Conservation (phyloP, 495 filamentous ascomycete genomes). For the Trichocladium antarcticum region DNA sequence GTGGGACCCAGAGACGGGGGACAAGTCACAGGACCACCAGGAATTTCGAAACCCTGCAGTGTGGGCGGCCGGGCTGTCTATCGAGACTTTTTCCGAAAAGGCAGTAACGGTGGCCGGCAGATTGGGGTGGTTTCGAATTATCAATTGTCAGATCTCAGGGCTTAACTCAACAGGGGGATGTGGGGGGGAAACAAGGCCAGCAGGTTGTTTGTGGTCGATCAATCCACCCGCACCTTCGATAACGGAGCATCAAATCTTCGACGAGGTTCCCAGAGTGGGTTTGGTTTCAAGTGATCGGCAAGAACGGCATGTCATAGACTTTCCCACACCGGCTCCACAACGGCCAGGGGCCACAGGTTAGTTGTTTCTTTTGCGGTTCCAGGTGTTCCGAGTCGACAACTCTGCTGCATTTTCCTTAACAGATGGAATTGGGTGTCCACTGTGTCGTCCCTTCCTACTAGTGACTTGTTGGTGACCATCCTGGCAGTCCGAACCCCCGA, state of each 20-base stretch:
- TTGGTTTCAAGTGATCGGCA: background rate
- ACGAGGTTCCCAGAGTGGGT: background rate
- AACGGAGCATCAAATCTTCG: background rate
- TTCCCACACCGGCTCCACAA: too few species aligned
- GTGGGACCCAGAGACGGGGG: conserved; percentile 10
- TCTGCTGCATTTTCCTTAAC: too few species aligned
- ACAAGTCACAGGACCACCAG: conserved; percentile 16
- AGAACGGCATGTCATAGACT: too few species aligned
- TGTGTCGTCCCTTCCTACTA: too few species aligned
- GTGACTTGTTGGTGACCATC: too few species aligned
- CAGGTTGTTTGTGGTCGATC: background rate
- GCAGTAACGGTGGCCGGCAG: background rate
- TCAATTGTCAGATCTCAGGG: background rate
- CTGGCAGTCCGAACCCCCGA: background rate
- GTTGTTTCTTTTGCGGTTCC: too few species aligned
- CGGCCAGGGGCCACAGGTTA: too few species aligned
- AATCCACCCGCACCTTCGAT: background rate
- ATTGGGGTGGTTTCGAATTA: conserved; percentile 4
- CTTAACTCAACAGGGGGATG: conserved; percentile 9
- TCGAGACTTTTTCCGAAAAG: conserved; percentile 9
- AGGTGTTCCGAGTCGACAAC: too few species aligned
- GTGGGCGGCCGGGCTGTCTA: background rate
- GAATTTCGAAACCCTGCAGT: conserved; percentile 7
- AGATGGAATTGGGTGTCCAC: background rate
- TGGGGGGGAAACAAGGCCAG: conserved; percentile 6